Base-by-base conservation (phyloP, 2,329 filamentous ascomycete genomes). In the Diaporthe citriasiana region DNA sequence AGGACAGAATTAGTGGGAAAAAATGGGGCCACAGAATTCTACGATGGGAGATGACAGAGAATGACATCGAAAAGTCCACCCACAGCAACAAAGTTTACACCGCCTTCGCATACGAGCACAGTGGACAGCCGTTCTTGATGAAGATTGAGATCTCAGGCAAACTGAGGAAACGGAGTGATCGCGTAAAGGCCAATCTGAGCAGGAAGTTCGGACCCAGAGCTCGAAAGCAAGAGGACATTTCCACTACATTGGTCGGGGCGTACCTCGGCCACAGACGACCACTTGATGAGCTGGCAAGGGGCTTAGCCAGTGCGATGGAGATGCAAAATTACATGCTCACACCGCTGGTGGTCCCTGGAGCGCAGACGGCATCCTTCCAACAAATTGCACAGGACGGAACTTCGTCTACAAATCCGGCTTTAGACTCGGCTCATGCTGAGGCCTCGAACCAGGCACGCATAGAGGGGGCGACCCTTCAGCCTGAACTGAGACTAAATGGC, bases 1-100 rank as follows among this genome's bases (percentile, higher is more conserved):
- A 51, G 2, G n/a, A 40, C 33, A 68, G 27, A 22, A 50, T 1
- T 3, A 51, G 63, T 30, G 22, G 45, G 8, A 51, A 40, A 13
- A 27, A 17, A 76, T 74, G 74, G 73, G 75, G 33, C 40, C 78
- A 79, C 72, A 79, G 77, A 35, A 77, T 78, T 13, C 73, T 82
- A 1, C 76, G 77, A 57, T 82, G 81, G 81, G 73, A 79, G 30
- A 76, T 82, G 27, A 77, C 76, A 8, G 80, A 82, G 56, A 81
- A 79, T 45, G 76, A 81, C 53, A 73, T 82, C n/a, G 78, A 79
- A 22, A 66, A 60, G 38, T 78, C 79, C 0, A 70, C 71, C 12
- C 78, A 80, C 50, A 77, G 70, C 66, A 81, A 80, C 68, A 77
- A 71, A 22, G 76, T 82, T 6, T 79, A 80, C 57, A 81, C 81